These are phyloP conservation scores for Fusarium veterinarium DNA, from an alignment of 2,329 filamentous ascomycete species.

Conservation along the genomic window DNA sequence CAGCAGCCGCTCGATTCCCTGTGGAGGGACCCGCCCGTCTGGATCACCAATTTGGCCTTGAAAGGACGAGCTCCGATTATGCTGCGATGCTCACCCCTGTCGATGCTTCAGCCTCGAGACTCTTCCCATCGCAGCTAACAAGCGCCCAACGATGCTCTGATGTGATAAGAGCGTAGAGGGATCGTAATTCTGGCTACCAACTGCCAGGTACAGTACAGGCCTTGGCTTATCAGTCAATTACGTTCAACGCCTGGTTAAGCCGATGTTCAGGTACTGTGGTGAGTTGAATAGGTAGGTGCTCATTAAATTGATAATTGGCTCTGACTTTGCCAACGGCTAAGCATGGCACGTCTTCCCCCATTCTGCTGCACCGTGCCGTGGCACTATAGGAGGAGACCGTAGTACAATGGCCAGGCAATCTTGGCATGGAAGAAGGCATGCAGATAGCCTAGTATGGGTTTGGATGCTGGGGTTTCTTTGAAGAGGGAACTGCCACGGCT, in stretches of 20 bases:
- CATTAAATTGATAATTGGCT: neutral
- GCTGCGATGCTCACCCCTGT: slow-evolving; percentile 26
- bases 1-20: slow-evolving; percentile 31
- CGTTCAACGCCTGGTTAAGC: neutral
- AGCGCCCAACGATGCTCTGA: slow-evolving; percentile 23
- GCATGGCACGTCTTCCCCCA: slow-evolving; percentile 11
- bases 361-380: slow-evolving; percentile 20
- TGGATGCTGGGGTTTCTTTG: slow-evolving; percentile 10
- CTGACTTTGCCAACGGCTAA: slow-evolving; percentile 16
- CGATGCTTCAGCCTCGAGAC: slow-evolving; percentile 18
- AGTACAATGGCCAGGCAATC: slow-evolving; percentile 22
- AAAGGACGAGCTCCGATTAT: slow-evolving; percentile 21
- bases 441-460: slow-evolving; percentile 14
- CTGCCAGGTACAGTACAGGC: slow-evolving; percentile 1
- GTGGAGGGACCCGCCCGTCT: slow-evolving; percentile 31
- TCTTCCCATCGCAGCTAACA: slow-evolving; percentile 28
- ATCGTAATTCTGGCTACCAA: slow-evolving; percentile 6
- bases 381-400: neutral
- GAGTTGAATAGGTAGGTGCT: neutral
- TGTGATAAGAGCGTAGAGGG: slow-evolving; percentile 3
- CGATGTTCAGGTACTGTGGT: neutral
- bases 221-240: slow-evolving; percentile 6
- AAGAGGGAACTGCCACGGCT: neutral
- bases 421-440: slow-evolving; percentile 12
- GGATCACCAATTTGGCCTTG: slow-evolving; percentile 37